Percentiles rank a stretch among this genome's conserved stretches.
Evolutionary conservation across 768 basidiomycete species (phyloP).

Genomic region (Kwoniella newhampshirensis): DNA sequence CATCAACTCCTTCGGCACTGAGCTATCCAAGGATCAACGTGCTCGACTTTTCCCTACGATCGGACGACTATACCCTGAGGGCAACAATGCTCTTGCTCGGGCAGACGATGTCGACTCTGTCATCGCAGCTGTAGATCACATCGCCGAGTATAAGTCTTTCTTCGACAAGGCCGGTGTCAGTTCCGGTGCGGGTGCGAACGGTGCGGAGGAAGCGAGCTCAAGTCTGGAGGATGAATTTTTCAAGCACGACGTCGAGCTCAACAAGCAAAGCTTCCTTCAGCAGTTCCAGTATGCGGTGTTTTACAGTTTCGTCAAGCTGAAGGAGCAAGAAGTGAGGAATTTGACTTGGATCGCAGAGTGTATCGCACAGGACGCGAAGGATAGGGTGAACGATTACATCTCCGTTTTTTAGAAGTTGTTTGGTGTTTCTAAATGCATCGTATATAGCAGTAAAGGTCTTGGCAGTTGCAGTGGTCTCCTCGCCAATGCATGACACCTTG

Average conservation of each 20-base stretch:
- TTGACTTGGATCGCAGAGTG: slow-evolving; percentile 79
- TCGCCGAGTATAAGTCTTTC: slow-evolving; percentile 87
- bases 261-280: slow-evolving; percentile 92
- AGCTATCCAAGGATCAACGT: slow-evolving; percentile 89
- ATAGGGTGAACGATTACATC: slow-evolving; percentile 93
- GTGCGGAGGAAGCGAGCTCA: slow-evolving; percentile 61
- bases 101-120: slow-evolving; percentile 96
- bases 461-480: no score
- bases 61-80: slow-evolving; percentile 89
- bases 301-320: slow-evolving; percentile 67
- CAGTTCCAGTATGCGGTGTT: slow-evolving; percentile 92
- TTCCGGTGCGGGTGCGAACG: slow-evolving; percentile 40
- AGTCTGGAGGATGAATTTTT: slow-evolving; percentile 91
- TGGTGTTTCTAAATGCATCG: neutral
- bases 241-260: slow-evolving; percentile 83
- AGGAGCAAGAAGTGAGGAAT: slow-evolving; percentile 58
- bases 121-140: slow-evolving; percentile 76
- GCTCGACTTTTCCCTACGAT: slow-evolving; percentile 91
- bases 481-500: no score
- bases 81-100: slow-evolving; percentile 87
- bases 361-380: slow-evolving; percentile 93
- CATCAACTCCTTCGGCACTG: slow-evolving; percentile 96
- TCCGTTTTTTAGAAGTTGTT: slow-evolving; percentile 52
- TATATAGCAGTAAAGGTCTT: no score
- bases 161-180: slow-evolving; percentile 64